These are phyloP conservation scores for Arbutus unedo DNA, from an alignment of 148 eudicot species.

Conservation along the genomic window DNA sequence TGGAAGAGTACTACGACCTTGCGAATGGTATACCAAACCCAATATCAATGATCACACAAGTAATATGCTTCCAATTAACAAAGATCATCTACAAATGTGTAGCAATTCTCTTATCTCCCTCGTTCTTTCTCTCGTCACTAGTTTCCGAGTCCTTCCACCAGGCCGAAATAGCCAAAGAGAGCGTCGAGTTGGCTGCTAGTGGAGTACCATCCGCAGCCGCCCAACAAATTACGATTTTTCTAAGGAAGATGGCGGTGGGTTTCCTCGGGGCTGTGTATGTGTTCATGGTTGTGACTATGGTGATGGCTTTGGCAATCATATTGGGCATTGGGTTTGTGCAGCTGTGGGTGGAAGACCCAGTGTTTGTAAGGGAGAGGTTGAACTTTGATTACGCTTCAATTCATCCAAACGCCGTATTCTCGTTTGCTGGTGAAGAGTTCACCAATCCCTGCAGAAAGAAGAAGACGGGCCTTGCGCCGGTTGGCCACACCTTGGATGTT, in stretches of 20 bases:
- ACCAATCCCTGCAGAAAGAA: background rate
- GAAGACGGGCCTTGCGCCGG: slow-evolving; percentile 32
- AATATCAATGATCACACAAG: slow-evolving; percentile 22
- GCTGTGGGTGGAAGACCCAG: slow-evolving; percentile 67
- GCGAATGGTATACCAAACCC: slow-evolving; percentile 20
- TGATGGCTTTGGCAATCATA: slow-evolving; percentile 40
- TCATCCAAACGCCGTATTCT: slow-evolving; percentile 49
- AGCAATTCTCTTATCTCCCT: slow-evolving; percentile 24
- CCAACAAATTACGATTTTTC: slow-evolving; percentile 1
- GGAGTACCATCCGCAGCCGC: background rate
- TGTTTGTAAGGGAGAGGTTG: slow-evolving; percentile 40
- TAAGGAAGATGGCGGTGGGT: slow-evolving; percentile 44
- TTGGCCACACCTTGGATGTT: slow-evolving; percentile 57
- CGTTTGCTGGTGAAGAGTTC: slow-evolving; percentile 17
- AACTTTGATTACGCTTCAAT: slow-evolving; percentile 54
- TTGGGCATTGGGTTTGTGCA: slow-evolving; percentile 52
- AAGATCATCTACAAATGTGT: slow-evolving; percentile 30
- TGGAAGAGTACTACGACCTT: background rate
- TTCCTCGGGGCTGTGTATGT: slow-evolving; percentile 49
- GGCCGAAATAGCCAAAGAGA: slow-evolving; percentile 10
- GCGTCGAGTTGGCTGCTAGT: background rate
- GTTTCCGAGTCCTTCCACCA: slow-evolving; percentile 15
- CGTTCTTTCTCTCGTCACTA: slow-evolving; percentile 24
- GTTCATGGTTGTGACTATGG: slow-evolving; percentile 31
- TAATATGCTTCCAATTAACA: slow-evolving; percentile 32